Evolutionary conservation across 306 rosid genomes (phyloP).

Genomic region (Quercus dentata): DNA sequence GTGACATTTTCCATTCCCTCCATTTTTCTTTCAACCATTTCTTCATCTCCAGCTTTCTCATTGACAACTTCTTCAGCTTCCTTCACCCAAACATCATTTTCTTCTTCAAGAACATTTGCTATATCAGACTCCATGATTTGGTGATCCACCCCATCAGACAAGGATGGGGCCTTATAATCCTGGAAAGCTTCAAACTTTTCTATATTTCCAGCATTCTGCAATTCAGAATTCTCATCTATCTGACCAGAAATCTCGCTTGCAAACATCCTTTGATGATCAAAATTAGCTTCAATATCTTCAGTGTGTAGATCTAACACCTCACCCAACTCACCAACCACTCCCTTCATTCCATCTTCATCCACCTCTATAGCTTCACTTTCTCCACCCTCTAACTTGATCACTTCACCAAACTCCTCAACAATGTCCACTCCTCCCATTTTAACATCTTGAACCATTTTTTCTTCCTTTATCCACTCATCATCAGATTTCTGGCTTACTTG

Average conservation of each 20-base stretch:
- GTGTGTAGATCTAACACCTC: constrained; percentile 9
- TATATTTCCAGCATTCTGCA: background rate
- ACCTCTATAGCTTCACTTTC: constrained; percentile 11
- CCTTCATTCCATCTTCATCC: constrained; percentile 3
- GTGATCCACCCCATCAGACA: background rate
- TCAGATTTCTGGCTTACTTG: background rate
- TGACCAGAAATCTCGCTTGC: background rate
- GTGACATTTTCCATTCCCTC: constrained; percentile 1
- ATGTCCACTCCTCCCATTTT: background rate
- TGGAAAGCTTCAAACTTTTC: constrained; percentile 16
- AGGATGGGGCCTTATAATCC: background rate
- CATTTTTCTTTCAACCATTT: constrained; percentile 12
- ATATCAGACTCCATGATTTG: background rate
- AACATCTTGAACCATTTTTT: constrained; percentile 4
- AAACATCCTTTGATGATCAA: background rate
- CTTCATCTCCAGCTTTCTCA: background rate
- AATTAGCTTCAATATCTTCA: constrained; percentile 11
- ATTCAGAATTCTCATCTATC: background rate
- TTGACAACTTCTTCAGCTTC: constrained; percentile 1
- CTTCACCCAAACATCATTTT: background rate
- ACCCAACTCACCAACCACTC: background rate
- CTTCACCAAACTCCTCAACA: background rate
- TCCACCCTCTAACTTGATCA: constrained; percentile 2
- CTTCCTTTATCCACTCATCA: background rate
- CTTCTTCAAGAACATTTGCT: background rate